A percentile compares a stretch with the other conserved stretches of the same genome.
These are phyloP conservation scores for Salvia splendens DNA, from an alignment of 257 asterid genomes.

Conservation along the genomic window DNA sequence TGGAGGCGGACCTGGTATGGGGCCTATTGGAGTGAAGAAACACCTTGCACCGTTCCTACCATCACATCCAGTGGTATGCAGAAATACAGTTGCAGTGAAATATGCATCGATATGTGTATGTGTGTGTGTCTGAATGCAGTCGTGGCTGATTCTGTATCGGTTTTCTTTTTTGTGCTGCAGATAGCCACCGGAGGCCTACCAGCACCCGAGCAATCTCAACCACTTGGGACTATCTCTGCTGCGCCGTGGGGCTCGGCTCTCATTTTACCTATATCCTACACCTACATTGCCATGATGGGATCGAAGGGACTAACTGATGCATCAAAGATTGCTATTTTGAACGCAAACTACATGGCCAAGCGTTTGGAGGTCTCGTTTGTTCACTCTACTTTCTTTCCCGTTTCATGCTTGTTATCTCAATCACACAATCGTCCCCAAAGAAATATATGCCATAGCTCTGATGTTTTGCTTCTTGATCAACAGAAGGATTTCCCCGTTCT, in stretches of 20 bases:
- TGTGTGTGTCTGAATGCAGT: not conserved
- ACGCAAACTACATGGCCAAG: conserved; percentile 92
- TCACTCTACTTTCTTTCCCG: not conserved
- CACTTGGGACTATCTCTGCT: conserved; percentile 92
- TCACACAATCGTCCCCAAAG: not conserved
- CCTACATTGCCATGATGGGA: conserved; percentile 98
- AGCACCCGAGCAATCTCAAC: conserved; percentile 71
- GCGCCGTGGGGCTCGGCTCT: conserved; percentile 99
- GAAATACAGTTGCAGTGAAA: conserved; percentile 6
- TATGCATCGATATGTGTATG: not conserved
- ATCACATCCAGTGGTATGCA: conserved; percentile 92
- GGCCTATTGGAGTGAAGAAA: conserved; percentile 96
- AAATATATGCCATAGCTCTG: not conserved
- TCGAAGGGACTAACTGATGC: conserved; percentile 90
- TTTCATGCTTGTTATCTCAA: not conserved
- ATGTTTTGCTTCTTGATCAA: conserved; percentile 34
- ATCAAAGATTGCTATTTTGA: conserved; percentile 91
- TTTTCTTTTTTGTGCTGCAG: conserved; percentile 38
- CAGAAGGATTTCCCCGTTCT: conserved; percentile 89
- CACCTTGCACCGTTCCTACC: conserved; percentile 93
- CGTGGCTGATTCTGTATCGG: conserved; percentile 13
- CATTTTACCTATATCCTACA: conserved; percentile 93
- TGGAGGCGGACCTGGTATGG: conserved; percentile 99
- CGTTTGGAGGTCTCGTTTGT: conserved; percentile 74
- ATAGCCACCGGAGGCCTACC: conserved; percentile 94